Evolutionary conservation across 305 asterid species (phyloP).

Genomic region (Fraxinus sp.): DNA sequence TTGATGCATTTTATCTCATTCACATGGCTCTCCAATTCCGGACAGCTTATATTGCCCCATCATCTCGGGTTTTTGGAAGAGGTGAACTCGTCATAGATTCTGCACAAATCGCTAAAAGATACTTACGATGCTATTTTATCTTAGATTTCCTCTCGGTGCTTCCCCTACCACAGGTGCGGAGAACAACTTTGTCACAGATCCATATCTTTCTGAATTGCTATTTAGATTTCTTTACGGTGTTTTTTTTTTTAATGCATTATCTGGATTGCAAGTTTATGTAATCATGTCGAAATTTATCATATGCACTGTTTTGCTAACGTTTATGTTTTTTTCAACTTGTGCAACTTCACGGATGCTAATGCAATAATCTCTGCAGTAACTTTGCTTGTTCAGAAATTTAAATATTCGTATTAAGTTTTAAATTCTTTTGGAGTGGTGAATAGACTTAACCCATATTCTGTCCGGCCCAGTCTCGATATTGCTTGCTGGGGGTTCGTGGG

Average conservation of each 20-base stretch:
- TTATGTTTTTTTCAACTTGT: background rate
- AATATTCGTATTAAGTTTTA: background rate
- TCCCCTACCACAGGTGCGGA: conserved; percentile 93
- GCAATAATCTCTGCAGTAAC: background rate
- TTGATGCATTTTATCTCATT: conserved; percentile 88
- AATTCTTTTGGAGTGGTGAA: background rate
- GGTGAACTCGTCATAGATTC: conserved; percentile 99
- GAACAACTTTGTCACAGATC: conserved; percentile 17
- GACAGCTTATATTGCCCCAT: conserved; percentile 97
- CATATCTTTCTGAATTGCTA: conserved; percentile 1
- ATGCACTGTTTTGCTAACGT: conserved; percentile 4
- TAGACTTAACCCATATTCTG: background rate
- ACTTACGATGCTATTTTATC: conserved; percentile 80
- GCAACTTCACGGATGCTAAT: background rate
- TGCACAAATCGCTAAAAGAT: conserved; percentile 89
- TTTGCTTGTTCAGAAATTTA: background rate
- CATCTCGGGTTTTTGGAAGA: conserved; percentile 98
- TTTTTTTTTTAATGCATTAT: background rate
- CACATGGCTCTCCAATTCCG: conserved; percentile 98
- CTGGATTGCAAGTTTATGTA: background rate
- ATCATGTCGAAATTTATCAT: background rate
- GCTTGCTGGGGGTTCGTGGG: background rate
- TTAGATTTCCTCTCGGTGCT: conserved; percentile 90
- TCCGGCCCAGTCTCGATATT: background rate
- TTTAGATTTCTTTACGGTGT: background rate